Conservation (phyloP, 108 stramenopile species). For the Nannochloropsis gaditana region DNA sequence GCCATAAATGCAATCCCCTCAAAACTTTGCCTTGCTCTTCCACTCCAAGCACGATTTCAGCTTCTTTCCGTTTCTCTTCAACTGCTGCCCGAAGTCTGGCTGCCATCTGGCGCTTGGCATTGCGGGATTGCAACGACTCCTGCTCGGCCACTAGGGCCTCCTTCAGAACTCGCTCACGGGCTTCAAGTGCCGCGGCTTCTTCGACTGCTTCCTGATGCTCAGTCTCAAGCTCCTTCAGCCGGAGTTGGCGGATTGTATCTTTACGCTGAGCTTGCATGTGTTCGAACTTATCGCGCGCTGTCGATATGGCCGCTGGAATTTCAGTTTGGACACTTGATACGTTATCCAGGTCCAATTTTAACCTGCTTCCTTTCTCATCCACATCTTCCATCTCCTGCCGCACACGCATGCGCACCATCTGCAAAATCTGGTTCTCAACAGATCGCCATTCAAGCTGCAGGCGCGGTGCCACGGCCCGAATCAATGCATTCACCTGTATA, state of each 20-base stretch:
- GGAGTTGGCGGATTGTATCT: background rate
- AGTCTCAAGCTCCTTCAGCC: background rate
- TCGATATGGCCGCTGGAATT: background rate
- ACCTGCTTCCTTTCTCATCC: background rate
- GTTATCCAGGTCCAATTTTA: background rate
- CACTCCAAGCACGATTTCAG: background rate
- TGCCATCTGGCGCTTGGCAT: background rate
- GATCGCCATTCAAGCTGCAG: background rate
- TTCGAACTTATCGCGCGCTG: background rate
- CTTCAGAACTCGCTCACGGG: background rate
- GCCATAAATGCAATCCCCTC: background rate
- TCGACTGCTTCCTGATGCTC: background rate
- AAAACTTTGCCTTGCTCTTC: background rate
- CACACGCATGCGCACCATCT: constrained; percentile 15
- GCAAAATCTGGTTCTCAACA: background rate
- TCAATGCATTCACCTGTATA: background rate
- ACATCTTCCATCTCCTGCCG: background rate
- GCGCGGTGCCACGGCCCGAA: background rate
- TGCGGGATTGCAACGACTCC: background rate
- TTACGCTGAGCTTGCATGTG: constrained; percentile 15
- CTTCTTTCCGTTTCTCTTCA: background rate
- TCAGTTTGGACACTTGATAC: background rate
- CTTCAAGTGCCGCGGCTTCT: background rate
- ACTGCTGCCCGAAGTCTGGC: background rate
- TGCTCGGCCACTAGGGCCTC: background rate